These are phyloP conservation scores for Scheffersomyces illinoinensis DNA, from an alignment of 1,139 yeast genomes.

Conservation along the genomic window DNA sequence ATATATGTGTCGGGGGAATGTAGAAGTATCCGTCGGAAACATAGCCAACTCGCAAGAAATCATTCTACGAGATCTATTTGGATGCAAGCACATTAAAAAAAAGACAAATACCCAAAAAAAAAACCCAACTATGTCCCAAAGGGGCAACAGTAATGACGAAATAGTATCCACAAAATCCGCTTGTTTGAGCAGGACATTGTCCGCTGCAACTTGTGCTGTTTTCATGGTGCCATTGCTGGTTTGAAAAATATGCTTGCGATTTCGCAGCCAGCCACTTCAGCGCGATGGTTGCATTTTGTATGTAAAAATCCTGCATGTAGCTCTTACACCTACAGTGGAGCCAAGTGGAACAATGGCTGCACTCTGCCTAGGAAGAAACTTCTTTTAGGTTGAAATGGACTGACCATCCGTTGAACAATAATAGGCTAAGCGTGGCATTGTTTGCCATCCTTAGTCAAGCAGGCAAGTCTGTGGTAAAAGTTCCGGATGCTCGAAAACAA, in stretches of 20 bases:
- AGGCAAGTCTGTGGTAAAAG: background rate
- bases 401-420: background rate
- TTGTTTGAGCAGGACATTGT: background rate
- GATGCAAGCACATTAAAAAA: background rate
- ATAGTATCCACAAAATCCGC: background rate
- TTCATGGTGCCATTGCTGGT: background rate
- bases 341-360: background rate
- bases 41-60: background rate
- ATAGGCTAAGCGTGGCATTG: background rate
- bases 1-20: too few relatives aligned
- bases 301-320: background rate
- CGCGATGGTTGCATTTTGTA: background rate
- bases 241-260: background rate
- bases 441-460: background rate
- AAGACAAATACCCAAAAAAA: background rate
- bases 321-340: background rate
- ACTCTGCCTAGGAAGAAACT: background rate
- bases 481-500: background rate
- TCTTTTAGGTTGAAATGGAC: background rate
- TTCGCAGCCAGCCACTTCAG: background rate
- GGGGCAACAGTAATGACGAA: background rate
- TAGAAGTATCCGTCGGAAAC: background rate
- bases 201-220: background rate
- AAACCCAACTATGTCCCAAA: background rate
- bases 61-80: background rate